Evolutionary conservation across 169 alveolate genomes (phyloP).

Genomic region (Eimeria falciformis): DNA sequence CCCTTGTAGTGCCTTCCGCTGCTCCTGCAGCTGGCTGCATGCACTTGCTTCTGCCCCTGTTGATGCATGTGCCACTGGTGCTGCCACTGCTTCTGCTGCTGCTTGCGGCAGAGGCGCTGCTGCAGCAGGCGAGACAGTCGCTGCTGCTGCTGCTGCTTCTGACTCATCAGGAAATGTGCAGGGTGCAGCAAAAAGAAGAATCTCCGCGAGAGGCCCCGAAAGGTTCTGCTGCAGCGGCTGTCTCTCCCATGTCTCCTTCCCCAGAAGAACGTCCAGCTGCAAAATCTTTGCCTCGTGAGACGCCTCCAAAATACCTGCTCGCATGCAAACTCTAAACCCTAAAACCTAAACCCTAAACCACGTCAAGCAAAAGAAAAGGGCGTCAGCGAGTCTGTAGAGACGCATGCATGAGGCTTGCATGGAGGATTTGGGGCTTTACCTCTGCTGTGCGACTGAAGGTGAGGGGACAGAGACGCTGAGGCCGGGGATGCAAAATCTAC

Average conservation of each 20-base stretch:
- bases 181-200: background rate
- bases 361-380: background rate
- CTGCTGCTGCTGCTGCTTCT: too few relatives aligned
- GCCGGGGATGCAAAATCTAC: background rate
- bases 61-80: background rate
- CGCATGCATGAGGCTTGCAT: background rate
- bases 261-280: slow-evolving; percentile 41
- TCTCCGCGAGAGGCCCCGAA: background rate
- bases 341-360: slow-evolving; percentile 1
- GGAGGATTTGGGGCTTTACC: background rate
- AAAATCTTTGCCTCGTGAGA: slow-evolving; percentile 39
- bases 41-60: background rate
- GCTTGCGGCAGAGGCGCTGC: too few relatives aligned
- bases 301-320: slow-evolving; percentile 47
- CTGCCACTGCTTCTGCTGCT: background rate
- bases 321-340: slow-evolving; percentile 15
- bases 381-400: background rate
- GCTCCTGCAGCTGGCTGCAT: background rate
- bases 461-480: background rate
- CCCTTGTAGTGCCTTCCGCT: background rate
- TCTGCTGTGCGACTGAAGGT: slow-evolving; percentile 2
- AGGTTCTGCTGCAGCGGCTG: slow-evolving; percentile 1
- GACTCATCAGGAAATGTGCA: background rate
- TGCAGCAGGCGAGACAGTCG: too few relatives aligned
- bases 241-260: slow-evolving; percentile 51